Percentiles rank a stretch among this genome's conserved stretches.
phyloP scores from a whole-genome alignment of 2,329 filamentous ascomycete genomes.

The Aspergillus novoparasiticus region DNA sequence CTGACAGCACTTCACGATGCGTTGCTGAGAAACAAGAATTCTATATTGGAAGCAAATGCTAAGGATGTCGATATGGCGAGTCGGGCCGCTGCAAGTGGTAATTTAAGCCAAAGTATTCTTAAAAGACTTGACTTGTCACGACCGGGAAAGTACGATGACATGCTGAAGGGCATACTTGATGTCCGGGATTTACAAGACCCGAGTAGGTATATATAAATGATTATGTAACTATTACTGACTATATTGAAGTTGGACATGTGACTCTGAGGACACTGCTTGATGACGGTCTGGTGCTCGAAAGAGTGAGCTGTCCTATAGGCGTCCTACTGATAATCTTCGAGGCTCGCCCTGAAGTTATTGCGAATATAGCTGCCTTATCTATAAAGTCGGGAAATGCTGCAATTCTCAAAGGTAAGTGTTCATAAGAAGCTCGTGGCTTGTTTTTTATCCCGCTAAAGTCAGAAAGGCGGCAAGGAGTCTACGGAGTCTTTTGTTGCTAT shows the following conservation, averaged over 20 bases:
- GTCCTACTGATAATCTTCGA: slow-evolving; percentile 99
- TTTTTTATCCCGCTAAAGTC: slow-evolving; percentile 9
- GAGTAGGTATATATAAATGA: slow-evolving; percentile 56
- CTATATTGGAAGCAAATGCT: slow-evolving; percentile 84
- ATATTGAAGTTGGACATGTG: slow-evolving; percentile 71
- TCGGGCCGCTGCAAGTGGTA: slow-evolving; percentile 72
- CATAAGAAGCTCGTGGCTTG: not conserved
- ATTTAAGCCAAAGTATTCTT: slow-evolving; percentile 78
- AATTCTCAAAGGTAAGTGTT: slow-evolving; percentile 75
- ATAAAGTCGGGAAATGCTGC: slow-evolving; percentile 97
- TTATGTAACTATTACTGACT: slow-evolving; percentile 16
- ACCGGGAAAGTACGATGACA: slow-evolving; percentile 93
- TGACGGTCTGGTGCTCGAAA: slow-evolving; percentile 80
- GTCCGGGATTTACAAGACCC: slow-evolving; percentile 84
- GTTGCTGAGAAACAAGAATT: slow-evolving; percentile 68
- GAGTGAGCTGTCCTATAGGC: slow-evolving; percentile 91
- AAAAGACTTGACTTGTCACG: slow-evolving; percentile 85
- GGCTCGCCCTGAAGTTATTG: slow-evolving; percentile 95
- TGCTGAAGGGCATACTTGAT: slow-evolving; percentile 92
- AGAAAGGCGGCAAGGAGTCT: slow-evolving; percentile 82
- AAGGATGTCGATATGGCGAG: slow-evolving; percentile 76
- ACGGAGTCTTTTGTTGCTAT: slow-evolving; percentile 94
- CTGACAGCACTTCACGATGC: slow-evolving; percentile 79
- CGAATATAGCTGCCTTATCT: slow-evolving; percentile 92
- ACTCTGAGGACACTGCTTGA: slow-evolving; percentile 84